A percentile compares a stretch with the other conserved stretches of the same genome.
These are phyloP conservation scores for Collybia nuda DNA, from an alignment of 768 basidiomycete species.

Conservation along the genomic window DNA sequence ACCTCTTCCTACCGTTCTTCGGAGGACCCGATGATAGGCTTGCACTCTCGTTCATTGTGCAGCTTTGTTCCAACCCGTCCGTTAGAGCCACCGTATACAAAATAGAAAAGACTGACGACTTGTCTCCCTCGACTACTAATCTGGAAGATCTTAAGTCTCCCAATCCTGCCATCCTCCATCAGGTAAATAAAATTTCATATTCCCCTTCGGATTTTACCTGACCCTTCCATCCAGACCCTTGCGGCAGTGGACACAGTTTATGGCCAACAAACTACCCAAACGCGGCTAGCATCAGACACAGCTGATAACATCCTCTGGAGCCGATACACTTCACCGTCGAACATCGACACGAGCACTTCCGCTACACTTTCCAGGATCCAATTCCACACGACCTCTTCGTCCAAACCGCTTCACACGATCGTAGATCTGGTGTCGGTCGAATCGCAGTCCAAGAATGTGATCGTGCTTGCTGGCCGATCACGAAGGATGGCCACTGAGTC, in stretches of 20 bases:
- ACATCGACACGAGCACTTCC: conserved; percentile 24
- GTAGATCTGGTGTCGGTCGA: conserved; percentile 40
- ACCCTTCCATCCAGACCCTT: conserved; percentile 33
- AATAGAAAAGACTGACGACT: conserved; percentile 46
- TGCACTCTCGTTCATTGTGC: conserved; percentile 78
- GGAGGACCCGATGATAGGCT: conserved; percentile 93
- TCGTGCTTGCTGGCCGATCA: conserved; percentile 75
- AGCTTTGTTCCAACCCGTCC: conserved; percentile 61
- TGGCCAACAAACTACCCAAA: conserved; percentile 60
- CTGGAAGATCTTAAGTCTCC: conserved; percentile 20
- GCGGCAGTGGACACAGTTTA: conserved; percentile 73
- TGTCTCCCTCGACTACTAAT: conserved; percentile 26
- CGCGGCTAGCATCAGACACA: conserved; percentile 70
- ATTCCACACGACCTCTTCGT: conserved; percentile 52
- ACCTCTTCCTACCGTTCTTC: conserved; percentile 87
- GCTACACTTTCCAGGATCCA: conserved; percentile 60
- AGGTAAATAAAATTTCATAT: conserved; percentile 22
- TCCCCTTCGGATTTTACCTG: neutral
- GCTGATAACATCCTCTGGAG: conserved; percentile 83
- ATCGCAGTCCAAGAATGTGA: conserved; percentile 41
- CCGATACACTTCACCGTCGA: conserved; percentile 44
- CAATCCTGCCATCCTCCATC: conserved; percentile 20
- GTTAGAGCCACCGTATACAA: conserved; percentile 76
- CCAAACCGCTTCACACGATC: conserved; percentile 57
- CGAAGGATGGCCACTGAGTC: conserved; percentile 63